These are phyloP conservation scores for Pseudomassariella vexata DNA, from an alignment of 2,329 filamentous ascomycete genomes.

Conservation along the genomic window DNA sequence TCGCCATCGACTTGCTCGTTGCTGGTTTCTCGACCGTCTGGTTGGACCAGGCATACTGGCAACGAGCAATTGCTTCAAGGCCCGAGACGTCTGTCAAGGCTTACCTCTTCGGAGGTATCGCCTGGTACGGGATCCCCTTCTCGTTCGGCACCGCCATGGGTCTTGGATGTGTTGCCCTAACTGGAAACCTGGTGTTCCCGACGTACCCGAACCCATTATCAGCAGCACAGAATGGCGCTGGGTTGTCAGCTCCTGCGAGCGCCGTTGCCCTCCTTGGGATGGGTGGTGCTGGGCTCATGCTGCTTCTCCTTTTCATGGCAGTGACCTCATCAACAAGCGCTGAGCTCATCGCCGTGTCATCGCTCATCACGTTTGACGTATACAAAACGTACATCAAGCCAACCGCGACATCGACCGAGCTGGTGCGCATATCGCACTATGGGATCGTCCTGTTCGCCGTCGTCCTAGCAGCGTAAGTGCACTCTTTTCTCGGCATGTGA, in stretches of 20 bases:
- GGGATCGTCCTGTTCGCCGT: constrained; percentile 27
- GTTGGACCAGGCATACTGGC: constrained; percentile 38
- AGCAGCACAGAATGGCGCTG: constrained; percentile 22
- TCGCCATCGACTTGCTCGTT: constrained; percentile 29
- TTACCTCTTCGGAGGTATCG: constrained; percentile 34
- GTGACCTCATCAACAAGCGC: constrained; percentile 36
- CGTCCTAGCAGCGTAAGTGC: constrained; percentile 20
- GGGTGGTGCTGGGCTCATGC: constrained; percentile 26
- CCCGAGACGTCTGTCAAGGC: constrained; percentile 34
- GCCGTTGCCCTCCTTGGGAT: constrained; percentile 29
- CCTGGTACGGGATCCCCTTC: constrained; percentile 31
- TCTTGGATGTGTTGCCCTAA: constrained; percentile 26
- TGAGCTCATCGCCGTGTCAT: constrained; percentile 35
- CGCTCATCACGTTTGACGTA: constrained; percentile 31
- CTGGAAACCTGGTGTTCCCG: constrained; percentile 16
- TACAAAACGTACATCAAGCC: constrained; percentile 32
- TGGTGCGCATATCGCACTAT: constrained; percentile 26
- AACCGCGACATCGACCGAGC: constrained; percentile 19
- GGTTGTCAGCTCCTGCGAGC: constrained; percentile 23
- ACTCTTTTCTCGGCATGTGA: neutral
- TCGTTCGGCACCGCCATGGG: constrained; percentile 29
- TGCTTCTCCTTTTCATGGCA: constrained; percentile 41
- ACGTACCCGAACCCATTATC: constrained; percentile 25
- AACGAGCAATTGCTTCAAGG: constrained; percentile 34
- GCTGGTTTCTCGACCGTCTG: constrained; percentile 30